Evolutionary conservation across 2,329 filamentous ascomycete species (phyloP).

Genomic region (Neonectria magnoliae): DNA sequence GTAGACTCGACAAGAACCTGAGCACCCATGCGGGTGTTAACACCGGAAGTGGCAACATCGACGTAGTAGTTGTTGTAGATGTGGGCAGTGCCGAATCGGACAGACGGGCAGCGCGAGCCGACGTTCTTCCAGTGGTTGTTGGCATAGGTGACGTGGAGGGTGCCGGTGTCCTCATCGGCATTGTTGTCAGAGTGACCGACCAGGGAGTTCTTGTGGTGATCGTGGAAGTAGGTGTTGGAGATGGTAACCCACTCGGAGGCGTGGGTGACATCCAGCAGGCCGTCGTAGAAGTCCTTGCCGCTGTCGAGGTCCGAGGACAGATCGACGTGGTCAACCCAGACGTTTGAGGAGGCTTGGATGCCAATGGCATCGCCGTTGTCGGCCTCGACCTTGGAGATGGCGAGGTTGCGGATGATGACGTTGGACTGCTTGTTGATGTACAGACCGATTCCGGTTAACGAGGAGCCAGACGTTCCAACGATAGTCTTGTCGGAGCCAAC

Average conservation of each 20-base stretch:
- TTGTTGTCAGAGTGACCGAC: conserved; percentile 71
- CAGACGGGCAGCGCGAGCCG: conserved; percentile 69
- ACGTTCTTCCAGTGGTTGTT: conserved; percentile 74
- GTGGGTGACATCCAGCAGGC: conserved; percentile 71
- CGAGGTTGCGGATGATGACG: conserved; percentile 71
- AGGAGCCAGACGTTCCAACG: conserved; percentile 51
- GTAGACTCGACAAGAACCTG: conserved; percentile 67
- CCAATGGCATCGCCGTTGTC: conserved; percentile 69
- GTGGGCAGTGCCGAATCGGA: conserved; percentile 74
- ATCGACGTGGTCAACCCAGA: conserved; percentile 76
- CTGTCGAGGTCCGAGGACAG: conserved; percentile 67
- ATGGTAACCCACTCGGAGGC: conserved; percentile 69
- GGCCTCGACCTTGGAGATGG: conserved; percentile 65
- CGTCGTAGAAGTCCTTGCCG: conserved; percentile 77
- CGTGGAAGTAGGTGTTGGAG: conserved; percentile 44
- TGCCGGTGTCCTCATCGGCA: conserved; percentile 65
- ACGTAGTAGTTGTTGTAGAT: conserved; percentile 64
- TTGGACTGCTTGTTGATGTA: conserved; percentile 64
- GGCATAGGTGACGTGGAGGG: conserved; percentile 71
- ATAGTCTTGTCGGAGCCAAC: conserved; percentile 59
- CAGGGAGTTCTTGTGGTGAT: conserved; percentile 67
- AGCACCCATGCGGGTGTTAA: conserved; percentile 67
- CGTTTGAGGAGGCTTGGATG: conserved; percentile 65
- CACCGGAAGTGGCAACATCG: conserved; percentile 53
- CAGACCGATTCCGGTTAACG: conserved; percentile 59